These are phyloP conservation scores for Tilletiopsis washingtonensis DNA, from an alignment of 1,284 basidiomycete species.

Conservation along the genomic window DNA sequence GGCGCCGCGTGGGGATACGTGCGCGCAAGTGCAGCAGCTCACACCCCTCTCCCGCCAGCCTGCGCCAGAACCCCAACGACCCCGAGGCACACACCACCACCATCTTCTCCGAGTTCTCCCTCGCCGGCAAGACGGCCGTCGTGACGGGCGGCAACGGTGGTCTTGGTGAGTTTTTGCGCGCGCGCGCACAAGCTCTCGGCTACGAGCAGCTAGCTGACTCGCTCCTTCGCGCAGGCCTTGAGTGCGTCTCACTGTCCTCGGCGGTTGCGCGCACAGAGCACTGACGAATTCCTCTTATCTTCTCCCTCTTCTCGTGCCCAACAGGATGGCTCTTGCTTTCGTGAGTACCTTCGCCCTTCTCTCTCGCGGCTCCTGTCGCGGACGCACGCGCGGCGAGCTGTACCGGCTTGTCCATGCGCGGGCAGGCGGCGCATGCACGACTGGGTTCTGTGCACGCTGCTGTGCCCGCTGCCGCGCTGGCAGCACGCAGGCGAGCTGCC, in stretches of 20 bases:
- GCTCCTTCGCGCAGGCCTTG: not conserved
- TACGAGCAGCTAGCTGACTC: not conserved
- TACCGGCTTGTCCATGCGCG: too few relatives aligned
- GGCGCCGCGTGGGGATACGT: not conserved
- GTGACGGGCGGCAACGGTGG: conserved; percentile 61
- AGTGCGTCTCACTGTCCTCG: not conserved
- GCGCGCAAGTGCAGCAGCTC: not conserved
- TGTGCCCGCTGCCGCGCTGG: too few relatives aligned
- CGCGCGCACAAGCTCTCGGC: too few relatives aligned
- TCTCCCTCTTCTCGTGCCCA: not conserved
- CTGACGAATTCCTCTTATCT: not conserved
- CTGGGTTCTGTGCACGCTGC: too few relatives aligned
- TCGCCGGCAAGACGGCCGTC: conserved; percentile 65
- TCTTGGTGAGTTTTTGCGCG: conserved; percentile 57
- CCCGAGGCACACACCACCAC: conserved; percentile 41
- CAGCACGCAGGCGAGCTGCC: too few relatives aligned
- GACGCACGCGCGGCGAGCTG: too few relatives aligned
- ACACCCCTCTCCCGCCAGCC: not conserved
- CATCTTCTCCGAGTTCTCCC: conserved; percentile 65
- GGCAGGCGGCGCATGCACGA: too few relatives aligned
- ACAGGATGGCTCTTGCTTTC: conserved; percentile 7
- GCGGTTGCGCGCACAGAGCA: not conserved
- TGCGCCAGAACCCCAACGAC: conserved; percentile 32
- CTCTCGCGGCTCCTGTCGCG: too few relatives aligned
- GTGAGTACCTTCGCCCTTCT: too few relatives aligned